Evolutionary conservation across 768 basidiomycete species (phyloP).

Genomic region (Thelephora ganbajun): DNA sequence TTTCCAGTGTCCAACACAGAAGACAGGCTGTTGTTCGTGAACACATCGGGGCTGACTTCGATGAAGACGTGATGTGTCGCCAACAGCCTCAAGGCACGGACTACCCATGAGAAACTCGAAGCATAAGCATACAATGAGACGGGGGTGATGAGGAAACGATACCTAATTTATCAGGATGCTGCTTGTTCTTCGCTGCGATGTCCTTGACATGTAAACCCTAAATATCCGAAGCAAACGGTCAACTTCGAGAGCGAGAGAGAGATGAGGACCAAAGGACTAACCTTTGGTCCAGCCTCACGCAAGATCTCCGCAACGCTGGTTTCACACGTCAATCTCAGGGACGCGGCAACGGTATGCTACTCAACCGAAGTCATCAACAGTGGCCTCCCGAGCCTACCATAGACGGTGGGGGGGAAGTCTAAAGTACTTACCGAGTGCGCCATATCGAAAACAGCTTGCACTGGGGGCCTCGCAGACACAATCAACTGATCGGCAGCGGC

Average conservation of each 20-base stretch:
- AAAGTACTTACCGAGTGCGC: conserved; percentile 7
- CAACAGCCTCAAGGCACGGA: conserved; percentile 16
- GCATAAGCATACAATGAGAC: neutral
- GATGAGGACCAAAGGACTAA: no score
- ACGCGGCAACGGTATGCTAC: no score
- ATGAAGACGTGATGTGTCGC: conserved; percentile 17
- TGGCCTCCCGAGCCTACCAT: no score
- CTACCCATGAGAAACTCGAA: no score
- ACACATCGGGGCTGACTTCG: conserved; percentile 18
- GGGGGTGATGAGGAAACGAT: neutral
- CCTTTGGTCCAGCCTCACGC: conserved; percentile 15
- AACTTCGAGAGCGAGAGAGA: neutral
- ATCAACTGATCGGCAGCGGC: neutral
- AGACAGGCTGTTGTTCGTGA: conserved; percentile 15
- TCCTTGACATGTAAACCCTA: conserved; percentile 19
- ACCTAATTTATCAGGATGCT: conserved; percentile 16
- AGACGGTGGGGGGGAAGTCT: no score
- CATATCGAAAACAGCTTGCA: neutral
- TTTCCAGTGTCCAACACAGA: conserved; percentile 11
- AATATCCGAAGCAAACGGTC: neutral
- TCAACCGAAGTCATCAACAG: no score
- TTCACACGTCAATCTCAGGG: conserved; percentile 11
- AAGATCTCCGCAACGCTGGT: conserved; percentile 15
- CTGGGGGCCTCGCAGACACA: neutral
- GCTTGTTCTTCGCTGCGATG: conserved; percentile 12